Base-by-base conservation (phyloP, 257 asterid species). In the Capsicum chinense region DNA sequence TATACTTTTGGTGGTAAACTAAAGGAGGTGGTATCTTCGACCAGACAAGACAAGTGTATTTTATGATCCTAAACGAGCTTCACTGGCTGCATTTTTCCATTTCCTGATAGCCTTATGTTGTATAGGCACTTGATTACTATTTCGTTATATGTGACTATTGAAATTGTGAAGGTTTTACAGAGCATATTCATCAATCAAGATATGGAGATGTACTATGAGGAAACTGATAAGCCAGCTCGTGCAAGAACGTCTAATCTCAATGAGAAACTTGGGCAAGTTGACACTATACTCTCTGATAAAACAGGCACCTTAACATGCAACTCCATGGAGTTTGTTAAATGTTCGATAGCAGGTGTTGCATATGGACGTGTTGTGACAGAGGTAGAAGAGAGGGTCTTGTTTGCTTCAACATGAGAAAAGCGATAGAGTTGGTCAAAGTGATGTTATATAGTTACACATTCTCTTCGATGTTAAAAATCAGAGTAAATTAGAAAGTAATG, bases 191-290 rank as follows among this genome's bases (percentile, higher is more conserved):
- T 94, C 62, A 96, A 96, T 86, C 98, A 89, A 83, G 99, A 96
- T 81, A 92, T 66, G 58, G 92, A 93, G 59, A 96, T 96, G 98
- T 96, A 96, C 88, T 88, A 91, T 76, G 97, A 87, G 68, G 99
- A 93, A 83, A 89, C 89, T 12, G 92, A 96, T 87, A 91, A 85
- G 87, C 99, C 98, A 9, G 99, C 99, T 19, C 95, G 84, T 82
- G 99, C 99, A 79, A 93, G 98, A 80, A 96, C 98, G 60, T 94
- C 98, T 10, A 96, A 96, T 90, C 90, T 96, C 91, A 96, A 96
- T 52, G 99, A 96, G 90, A 98, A 96, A 87, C 98, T 96, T 21
- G 99, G 99, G 57, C 94, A 93, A 84, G 98, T 96, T 7, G 97
- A 92, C 66, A 91, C 96, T 6, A 89, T 96, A 85, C 97, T 96